Evolutionary conservation across 306 rosid genomes (phyloP), one percentile per base, ranked within the genome.

Genomic region (Citrullus mucosospermus): DNA sequence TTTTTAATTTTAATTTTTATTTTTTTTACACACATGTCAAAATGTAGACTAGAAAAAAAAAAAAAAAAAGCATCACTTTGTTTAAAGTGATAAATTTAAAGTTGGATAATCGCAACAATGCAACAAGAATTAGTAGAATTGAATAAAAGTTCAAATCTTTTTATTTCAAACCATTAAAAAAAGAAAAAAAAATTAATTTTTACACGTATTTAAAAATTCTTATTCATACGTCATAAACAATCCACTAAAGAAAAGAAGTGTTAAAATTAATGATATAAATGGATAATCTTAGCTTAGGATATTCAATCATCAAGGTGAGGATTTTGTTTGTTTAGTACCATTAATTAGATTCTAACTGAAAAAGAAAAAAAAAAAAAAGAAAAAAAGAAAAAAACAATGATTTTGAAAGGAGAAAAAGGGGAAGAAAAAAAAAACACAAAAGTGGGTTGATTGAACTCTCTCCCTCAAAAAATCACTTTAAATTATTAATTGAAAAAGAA

Each of bases 281-380:
- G 55, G 16, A 68, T 43, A 46, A 43, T 20, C 18, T 69, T 69
- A 11, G 57, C 5, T 70, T 70, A 25, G 57, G 55, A 44, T 46
- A 70, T 70, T 70, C 4, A 70, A 70, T 25, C 8, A 70, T 46
- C 13, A 46, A 22, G 56, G 0, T 46, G 11, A 46, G 57, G 58
- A 44, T 46, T 46, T 14, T 46, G 76, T 71, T 71, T 48, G 76
- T 71, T 71, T 46, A 71, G 58, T 5, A 28, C 8, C 76, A 71
- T 71, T 71, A 71, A 48, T 71, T 70, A 44, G 76, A 70, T 70
- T 70, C 76, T 70, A 70, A 70, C 76, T 70, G 22, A 22, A 22
- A 22, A 22, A 22, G 22, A 22, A 22, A 22, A 22, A 22, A 22
- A 22, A 22, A 22, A 22, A 22, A 22, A 22, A 22, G 0, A 22